Conservation (phyloP, 169 alveolate genomes). For the Fabrea salina region DNA sequence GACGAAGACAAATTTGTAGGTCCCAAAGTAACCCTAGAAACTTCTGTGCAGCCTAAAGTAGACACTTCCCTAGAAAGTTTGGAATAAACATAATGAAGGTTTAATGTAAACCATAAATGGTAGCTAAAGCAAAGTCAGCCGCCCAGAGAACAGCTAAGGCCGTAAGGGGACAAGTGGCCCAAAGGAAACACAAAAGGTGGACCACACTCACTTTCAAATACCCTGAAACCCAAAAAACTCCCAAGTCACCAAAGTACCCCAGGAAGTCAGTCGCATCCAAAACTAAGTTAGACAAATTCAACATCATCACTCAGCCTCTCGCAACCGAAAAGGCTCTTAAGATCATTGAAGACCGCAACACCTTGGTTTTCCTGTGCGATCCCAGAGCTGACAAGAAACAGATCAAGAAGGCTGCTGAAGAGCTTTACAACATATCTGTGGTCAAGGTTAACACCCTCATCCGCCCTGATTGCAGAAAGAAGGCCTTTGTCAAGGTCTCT, state of each 20-base stretch:
- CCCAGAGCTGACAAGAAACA: constrained; percentile 91
- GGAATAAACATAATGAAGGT: too few species aligned
- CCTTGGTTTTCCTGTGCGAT: constrained; percentile 93
- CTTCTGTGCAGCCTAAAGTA: too few species aligned
- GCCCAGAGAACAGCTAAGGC: constrained; percentile 33
- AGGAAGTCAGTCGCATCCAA: constrained; percentile 71
- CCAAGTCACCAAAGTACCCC: constrained; percentile 87
- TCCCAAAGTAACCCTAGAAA: too few species aligned
- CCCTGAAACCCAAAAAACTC: constrained; percentile 81
- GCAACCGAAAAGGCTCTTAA: constrained; percentile 98
- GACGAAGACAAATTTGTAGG: too few species aligned
- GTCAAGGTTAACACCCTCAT: constrained; percentile 94
- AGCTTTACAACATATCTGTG: constrained; percentile 90
- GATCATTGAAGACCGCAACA: constrained; percentile 97
- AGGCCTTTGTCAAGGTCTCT: constrained; percentile 96
- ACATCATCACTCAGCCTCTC: constrained; percentile 92
- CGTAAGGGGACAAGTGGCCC: neutral
- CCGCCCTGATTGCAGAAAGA: constrained; percentile 95
- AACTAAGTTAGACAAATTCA: constrained; percentile 87
- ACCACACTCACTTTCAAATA: constrained; percentile 75
- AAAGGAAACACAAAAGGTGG: constrained; percentile 57
- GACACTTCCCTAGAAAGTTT: too few species aligned
- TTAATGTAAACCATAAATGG: too few species aligned
- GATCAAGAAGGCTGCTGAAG: constrained; percentile 92
- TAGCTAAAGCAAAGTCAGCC: neutral